Percentiles rank a stretch among this genome's conserved stretches.
phyloP scores from a whole-genome alignment of 2,329 filamentous ascomycete species.

The Fusarium proliferatum region DNA sequence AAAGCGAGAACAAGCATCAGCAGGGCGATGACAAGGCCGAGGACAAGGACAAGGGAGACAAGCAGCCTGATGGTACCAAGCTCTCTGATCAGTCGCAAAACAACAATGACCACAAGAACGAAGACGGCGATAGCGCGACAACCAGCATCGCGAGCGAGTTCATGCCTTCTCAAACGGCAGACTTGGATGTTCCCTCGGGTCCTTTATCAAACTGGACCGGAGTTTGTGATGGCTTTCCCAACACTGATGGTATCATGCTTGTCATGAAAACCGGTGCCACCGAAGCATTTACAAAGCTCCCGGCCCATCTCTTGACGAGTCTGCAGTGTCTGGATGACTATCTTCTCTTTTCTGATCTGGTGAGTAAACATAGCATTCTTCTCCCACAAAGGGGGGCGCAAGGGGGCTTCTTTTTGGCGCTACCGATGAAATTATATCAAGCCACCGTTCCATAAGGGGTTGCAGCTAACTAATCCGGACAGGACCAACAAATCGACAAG shows the following conservation, averaged over 20 bases:
- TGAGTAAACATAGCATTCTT: slow-evolving; percentile 29
- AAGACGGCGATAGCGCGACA: background rate
- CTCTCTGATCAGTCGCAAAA: slow-evolving; percentile 7
- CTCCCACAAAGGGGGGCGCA: background rate
- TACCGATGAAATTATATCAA: slow-evolving; percentile 12
- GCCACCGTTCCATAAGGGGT: background rate
- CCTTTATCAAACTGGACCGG: slow-evolving; percentile 24
- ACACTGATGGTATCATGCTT: slow-evolving; percentile 58
- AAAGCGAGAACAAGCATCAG: slow-evolving; percentile 8
- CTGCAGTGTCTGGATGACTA: slow-evolving; percentile 65
- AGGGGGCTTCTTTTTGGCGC: background rate
- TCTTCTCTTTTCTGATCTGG: slow-evolving; percentile 67
- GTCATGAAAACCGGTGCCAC: slow-evolving; percentile 71
- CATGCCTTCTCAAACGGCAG: slow-evolving; percentile 13
- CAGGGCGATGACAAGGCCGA: slow-evolving; percentile 17
- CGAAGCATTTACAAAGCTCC: slow-evolving; percentile 64
- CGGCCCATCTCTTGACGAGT: slow-evolving; percentile 66
- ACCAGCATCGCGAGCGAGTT: slow-evolving; percentile 3
- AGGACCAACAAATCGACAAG: slow-evolving; percentile 62
- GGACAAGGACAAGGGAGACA: slow-evolving; percentile 30
- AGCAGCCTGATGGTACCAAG: background rate
- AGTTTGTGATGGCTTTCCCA: slow-evolving; percentile 56
- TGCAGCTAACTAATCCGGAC: slow-evolving; percentile 12
- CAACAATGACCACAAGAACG: slow-evolving; percentile 9
- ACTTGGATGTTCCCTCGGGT: slow-evolving; percentile 21